Evolutionary conservation across 75 land plant species (phyloP).

Genomic region (Adiantum capillusveneris): DNA sequence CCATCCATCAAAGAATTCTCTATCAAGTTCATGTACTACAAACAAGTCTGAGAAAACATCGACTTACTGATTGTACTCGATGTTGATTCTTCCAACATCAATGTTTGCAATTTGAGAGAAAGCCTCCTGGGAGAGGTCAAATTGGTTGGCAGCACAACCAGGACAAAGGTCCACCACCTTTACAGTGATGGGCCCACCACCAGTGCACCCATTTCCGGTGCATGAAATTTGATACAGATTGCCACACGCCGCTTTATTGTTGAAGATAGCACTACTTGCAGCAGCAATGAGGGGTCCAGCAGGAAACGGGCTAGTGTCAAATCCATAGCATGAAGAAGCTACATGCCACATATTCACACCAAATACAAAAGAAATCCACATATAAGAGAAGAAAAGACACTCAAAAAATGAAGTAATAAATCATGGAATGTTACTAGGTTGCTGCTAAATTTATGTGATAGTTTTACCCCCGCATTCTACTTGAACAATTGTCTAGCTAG

Average conservation of each 20-base stretch:
- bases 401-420: too few species aligned
- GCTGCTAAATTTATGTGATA: too few species aligned
- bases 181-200: slow-evolving; percentile 15
- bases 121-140: slow-evolving; percentile 23
- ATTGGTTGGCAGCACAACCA: slow-evolving; percentile 10
- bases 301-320: slow-evolving; percentile 33
- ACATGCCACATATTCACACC: too few species aligned
- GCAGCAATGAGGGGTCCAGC: slow-evolving; percentile 36
- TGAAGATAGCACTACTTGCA: slow-evolving; percentile 45
- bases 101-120: slow-evolving; percentile 14
- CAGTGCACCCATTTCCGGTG: slow-evolving; percentile 27
- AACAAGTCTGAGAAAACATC: too few species aligned
- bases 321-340: slow-evolving; percentile 54
- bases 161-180: slow-evolving; percentile 22
- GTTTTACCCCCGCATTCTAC: too few species aligned
- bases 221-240: slow-evolving; percentile 40
- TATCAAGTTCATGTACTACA: too few species aligned
- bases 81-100: slow-evolving; percentile 9
- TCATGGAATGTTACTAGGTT: too few species aligned
- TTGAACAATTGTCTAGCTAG: too few species aligned
- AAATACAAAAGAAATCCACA: too few species aligned
- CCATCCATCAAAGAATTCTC: too few species aligned
- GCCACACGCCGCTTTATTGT: slow-evolving; percentile 53
- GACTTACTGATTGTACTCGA: too few species aligned
- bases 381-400: too few species aligned